phyloP scores from a whole-genome alignment of 371 early-diverging fungal species.

The Mortierella sp. region DNA sequence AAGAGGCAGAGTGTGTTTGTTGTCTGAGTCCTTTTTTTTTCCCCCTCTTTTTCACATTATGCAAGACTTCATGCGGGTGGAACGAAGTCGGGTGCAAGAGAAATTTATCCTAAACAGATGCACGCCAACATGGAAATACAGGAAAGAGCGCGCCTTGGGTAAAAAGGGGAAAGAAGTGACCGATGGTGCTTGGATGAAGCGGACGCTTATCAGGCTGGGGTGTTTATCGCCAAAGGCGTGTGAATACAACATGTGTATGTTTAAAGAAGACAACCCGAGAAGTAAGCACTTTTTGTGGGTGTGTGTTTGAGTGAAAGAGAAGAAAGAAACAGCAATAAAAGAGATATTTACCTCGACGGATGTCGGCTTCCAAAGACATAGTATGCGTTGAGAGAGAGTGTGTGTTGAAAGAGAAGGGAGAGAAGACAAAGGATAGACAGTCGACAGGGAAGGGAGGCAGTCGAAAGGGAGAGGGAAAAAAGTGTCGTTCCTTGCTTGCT shows the following conservation, averaged over 20 bases:
- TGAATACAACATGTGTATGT: neutral
- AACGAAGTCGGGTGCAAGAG: neutral
- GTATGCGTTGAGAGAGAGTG: neutral
- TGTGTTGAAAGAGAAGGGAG: neutral
- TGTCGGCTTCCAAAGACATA: conserved; percentile 38
- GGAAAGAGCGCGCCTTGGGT: neutral
- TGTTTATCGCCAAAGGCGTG: too few species aligned
- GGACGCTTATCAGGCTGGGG: neutral
- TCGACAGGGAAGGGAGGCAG: neutral
- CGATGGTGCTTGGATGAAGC: neutral
- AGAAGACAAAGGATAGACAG: neutral
- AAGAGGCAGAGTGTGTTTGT: too few species aligned
- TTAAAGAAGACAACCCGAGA: neutral
- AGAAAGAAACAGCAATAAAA: neutral
- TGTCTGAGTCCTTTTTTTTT: too few species aligned
- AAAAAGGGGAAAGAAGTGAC: neutral
- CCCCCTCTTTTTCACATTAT: neutral
- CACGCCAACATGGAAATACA: conserved; percentile 8
- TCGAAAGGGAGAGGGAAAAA: neutral
- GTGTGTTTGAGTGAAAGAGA: neutral
- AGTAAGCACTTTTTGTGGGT: neutral
- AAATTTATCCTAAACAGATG: neutral
- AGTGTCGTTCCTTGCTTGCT: neutral
- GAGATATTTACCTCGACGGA: conserved; percentile 36
- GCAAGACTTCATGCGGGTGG: neutral